Base-by-base conservation (phyloP, 331 rosid species). In the Dryas integrifolia region DNA sequence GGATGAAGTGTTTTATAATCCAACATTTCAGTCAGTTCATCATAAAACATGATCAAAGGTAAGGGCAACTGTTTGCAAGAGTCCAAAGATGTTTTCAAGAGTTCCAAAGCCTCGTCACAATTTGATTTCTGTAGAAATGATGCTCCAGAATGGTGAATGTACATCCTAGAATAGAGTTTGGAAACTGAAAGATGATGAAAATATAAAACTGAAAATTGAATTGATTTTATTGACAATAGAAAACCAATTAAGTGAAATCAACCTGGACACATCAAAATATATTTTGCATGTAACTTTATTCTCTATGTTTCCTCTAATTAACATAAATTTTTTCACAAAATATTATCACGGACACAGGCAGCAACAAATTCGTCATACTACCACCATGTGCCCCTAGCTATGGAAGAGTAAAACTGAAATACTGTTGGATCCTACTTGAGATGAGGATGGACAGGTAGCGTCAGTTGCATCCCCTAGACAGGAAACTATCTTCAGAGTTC, bases 31-130 rank as follows among this genome's bases (percentile, higher is more conserved):
- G 82, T n/a, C 74, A 82, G 58, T 82, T 82, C 82, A n/a, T 82
- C 85, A 69, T 82, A 77, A 68, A 82, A 77, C 73, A 77, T 57
- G 11, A 82, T 75, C 79, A 74, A 58, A 35, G 85, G 74, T 69
- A 82, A 62, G 21, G 85, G 80, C 16, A 58, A 63, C 74, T 73
- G 85, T 73, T 61, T 82, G 65, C 82, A 77, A 73, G 85, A 77
- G n/a, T 82, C 80, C 82, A 82, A 47, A 73, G 85, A 70, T 51
- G 39, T 77, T 50, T 69, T 73, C 80, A 82, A 64, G 41, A 82
- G 82, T 62, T 82, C 85, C 82, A 82, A 45, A n/a, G 85, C 85
- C 80, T 82, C 85, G 41, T 82, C 82, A 30, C 65, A 68, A 38
- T 77, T 77, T 64, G 85, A 64, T 77, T 82, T 82, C 85, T 82